Evolutionary conservation across 768 basidiomycete species (phyloP).

Genomic region (Leccinum fibrillosum): DNA sequence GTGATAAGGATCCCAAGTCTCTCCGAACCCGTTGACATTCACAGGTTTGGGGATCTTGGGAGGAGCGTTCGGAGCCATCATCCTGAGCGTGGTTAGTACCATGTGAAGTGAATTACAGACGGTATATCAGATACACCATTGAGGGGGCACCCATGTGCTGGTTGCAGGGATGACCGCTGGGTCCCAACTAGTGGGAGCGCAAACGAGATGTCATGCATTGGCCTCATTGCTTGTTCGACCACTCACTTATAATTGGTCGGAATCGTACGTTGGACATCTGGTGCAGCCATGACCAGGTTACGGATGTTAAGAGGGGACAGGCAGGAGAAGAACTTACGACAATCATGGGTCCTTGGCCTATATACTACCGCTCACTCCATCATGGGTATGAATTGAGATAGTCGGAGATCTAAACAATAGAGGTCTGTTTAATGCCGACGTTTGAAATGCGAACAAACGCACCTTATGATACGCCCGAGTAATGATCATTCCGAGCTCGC

Average conservation of each 20-base stretch:
- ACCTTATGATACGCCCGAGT: neutral
- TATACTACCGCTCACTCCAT: neutral
- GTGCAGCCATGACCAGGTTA: constrained; percentile 18
- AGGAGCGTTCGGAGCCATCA: constrained; percentile 12
- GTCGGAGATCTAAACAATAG: neutral
- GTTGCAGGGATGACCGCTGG: constrained; percentile 18
- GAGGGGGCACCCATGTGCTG: constrained; percentile 28
- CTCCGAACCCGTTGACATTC: constrained; percentile 22
- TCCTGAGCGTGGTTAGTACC: constrained; percentile 10
- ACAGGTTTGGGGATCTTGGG: neutral
- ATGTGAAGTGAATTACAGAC: neutral
- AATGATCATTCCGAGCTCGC: neutral
- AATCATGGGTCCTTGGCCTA: neutral
- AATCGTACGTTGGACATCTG: constrained; percentile 17
- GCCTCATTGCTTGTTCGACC: neutral
- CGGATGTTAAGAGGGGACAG: neutral
- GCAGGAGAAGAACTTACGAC: neutral
- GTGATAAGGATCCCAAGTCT: constrained; percentile 18
- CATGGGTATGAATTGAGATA: neutral
- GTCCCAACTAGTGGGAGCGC: constrained; percentile 18
- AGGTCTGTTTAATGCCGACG: neutral
- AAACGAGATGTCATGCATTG: neutral
- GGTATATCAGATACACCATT: constrained; percentile 11
- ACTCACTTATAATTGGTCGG: constrained; percentile 18
- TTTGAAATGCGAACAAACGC: neutral